Evolutionary conservation across 805 yeast species (phyloP).

Genomic region (Yamadazyma paraphyllophila): DNA sequence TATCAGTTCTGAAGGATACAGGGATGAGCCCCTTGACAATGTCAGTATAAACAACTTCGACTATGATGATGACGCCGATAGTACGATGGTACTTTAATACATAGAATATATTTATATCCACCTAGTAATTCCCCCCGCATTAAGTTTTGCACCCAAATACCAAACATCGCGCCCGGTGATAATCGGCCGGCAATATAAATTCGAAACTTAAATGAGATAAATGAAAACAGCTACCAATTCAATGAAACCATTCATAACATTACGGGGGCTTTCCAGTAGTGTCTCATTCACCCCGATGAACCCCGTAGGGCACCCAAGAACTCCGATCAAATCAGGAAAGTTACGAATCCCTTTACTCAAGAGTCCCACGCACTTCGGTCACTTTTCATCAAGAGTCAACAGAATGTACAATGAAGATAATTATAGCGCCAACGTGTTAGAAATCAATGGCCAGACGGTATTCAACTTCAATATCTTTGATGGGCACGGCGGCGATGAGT

Average conservation of each 20-base stretch:
- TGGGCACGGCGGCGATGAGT: constrained; percentile 90
- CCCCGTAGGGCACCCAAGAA: background rate
- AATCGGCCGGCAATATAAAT: background rate
- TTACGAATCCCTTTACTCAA: constrained; percentile 56
- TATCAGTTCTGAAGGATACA: constrained; percentile 10
- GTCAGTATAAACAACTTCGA: constrained; percentile 16
- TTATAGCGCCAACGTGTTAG: constrained; percentile 62
- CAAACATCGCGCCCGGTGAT: constrained; percentile 6
- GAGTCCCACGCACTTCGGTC: constrained; percentile 78
- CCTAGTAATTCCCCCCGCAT: background rate
- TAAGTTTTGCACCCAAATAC: constrained; percentile 4
- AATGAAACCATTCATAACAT: background rate
- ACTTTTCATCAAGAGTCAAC: constrained; percentile 71
- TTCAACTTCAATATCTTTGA: constrained; percentile 81
- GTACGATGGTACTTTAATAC: constrained; percentile 27
- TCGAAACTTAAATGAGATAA: background rate
- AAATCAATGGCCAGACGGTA: constrained; percentile 21
- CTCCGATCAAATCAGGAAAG: constrained; percentile 18
- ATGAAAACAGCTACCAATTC: background rate
- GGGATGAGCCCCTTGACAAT: constrained; percentile 29
- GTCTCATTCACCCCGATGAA: constrained; percentile 16
- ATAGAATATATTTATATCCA: background rate
- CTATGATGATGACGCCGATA: constrained; percentile 36
- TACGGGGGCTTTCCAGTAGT: constrained; percentile 1
- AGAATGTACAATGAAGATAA: constrained; percentile 80